phyloP scores from a whole-genome alignment of 1,284 basidiomycete species.

The Exsudoporus floridanus region DNA sequence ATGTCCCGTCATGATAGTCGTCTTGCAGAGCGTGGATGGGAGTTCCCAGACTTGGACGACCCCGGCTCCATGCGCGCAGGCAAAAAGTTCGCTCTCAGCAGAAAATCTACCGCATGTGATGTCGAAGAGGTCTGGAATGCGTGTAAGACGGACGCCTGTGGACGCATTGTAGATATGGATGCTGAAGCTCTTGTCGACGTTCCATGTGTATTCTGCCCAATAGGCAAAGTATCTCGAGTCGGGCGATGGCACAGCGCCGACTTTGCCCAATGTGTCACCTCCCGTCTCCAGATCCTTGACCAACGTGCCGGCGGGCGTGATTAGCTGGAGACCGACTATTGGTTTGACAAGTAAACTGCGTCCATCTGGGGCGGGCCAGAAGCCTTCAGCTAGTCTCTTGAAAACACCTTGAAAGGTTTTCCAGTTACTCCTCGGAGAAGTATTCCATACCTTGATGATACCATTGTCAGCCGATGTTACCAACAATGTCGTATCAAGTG shows the following conservation, averaged over 20 bases:
- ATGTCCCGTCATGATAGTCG: constrained; percentile 16
- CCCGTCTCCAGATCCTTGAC: constrained; percentile 20
- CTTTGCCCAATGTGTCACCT: constrained; percentile 9
- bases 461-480: constrained; percentile 11
- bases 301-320: constrained; percentile 2
- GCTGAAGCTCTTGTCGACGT: constrained; percentile 15
- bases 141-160: constrained; percentile 18
- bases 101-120: constrained; percentile 21
- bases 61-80: constrained; percentile 21
- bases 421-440: constrained; percentile 10
- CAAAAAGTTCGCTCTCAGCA: constrained; percentile 12
- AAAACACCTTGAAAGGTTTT: constrained; percentile 3
- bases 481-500: constrained; percentile 8
- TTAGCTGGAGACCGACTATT: constrained; percentile 12
- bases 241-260: constrained; percentile 15
- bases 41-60: constrained; percentile 23
- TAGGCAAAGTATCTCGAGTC: constrained; percentile 25
- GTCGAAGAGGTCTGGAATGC: constrained; percentile 16
- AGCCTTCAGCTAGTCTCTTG: neutral
- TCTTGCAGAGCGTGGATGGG: constrained; percentile 10
- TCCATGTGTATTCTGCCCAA: constrained; percentile 24
- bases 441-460: constrained; percentile 17
- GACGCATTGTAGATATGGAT: constrained; percentile 20
- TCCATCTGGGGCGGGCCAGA: constrained; percentile 18
- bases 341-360: constrained; percentile 14